Base-by-base conservation (phyloP, 2,329 filamentous ascomycete species). In the Nemania sp. region DNA sequence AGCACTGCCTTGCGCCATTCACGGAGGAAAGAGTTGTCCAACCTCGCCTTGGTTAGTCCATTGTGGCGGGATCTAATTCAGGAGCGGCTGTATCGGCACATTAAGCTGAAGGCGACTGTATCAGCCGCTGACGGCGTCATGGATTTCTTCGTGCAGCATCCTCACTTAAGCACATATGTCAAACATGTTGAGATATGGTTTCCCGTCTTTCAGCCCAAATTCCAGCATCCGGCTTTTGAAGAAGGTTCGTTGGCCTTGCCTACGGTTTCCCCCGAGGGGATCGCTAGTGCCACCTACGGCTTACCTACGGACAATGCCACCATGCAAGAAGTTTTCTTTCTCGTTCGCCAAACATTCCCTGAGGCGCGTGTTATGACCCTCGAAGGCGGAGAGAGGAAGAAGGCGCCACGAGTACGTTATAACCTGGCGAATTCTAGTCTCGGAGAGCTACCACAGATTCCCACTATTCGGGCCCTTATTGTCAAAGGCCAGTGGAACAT, bases 401-500 rank as follows among this genome's bases (percentile, higher is more conserved):
- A 92, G 77, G 89, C 91, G 2, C 91, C 91, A 5, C 88, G 89
- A 78, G 89, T 93, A 53, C 85, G 89, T 68, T 90, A 89, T 75
- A 74, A 72, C 38, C 64, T 75, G 22, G 70, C 76, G n/a, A 66
- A 71, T 4, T 72, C 71, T 24, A 29, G 67, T 51, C 70, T 68
- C 53, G 76, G 80, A 71, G 73, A 76, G 29, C 77, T 89, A 7
- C 82, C 85, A 8, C 73, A 79, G 22, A 81, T 92, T 2, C 77
- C 82, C 2, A 86, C 87, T 2, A 85, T 93, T 35, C 85, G 86
- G 61, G 92, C 90, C 0, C 83, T 93, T 22, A 87, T 93, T 51
- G 90, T 91, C 78, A 89, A 91, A 73, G 91, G 91, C 6, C 90
- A 93, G 72, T 94, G 91, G 91, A 93, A 93, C 75, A 83, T 93